phyloP scores from a whole-genome alignment of 2,329 filamentous ascomycete genomes.

The Escovopsis sp. region DNA sequence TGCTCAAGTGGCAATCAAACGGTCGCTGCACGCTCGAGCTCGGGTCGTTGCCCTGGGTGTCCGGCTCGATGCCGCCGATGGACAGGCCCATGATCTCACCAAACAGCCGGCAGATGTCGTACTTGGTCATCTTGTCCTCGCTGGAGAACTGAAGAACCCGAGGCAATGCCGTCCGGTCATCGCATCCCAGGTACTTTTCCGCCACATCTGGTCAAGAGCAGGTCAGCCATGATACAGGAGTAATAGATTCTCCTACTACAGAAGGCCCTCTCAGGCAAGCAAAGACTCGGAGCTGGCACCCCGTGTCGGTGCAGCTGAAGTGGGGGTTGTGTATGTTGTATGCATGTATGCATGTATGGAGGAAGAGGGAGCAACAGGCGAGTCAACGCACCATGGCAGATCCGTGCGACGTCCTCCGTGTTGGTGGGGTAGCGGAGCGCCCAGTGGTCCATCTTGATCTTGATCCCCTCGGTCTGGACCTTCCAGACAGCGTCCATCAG shows the following conservation, averaged over 20 bases:
- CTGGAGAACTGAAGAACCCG: constrained; percentile 70
- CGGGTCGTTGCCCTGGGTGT: constrained; percentile 57
- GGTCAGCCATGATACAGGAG: too few relatives aligned
- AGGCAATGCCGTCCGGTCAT: constrained; percentile 43
- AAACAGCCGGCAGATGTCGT: constrained; percentile 68
- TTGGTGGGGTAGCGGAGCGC: constrained; percentile 75
- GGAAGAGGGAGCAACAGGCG: constrained; percentile 2
- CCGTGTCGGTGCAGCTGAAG: too few relatives aligned
- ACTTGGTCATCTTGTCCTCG: constrained; percentile 78
- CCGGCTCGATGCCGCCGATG: constrained; percentile 51
- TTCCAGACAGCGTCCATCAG: constrained; percentile 66
- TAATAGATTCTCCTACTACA: too few relatives aligned
- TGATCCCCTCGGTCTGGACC: constrained; percentile 46
- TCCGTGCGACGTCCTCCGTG: constrained; percentile 70
- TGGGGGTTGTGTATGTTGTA: too few relatives aligned
- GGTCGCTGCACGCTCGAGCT: constrained; percentile 61
- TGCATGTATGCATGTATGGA: background rate
- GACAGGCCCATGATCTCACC: constrained; percentile 66
- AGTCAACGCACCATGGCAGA: constrained; percentile 45
- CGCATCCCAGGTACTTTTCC: constrained; percentile 45
- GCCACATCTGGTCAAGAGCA: constrained; percentile 44
- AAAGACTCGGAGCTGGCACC: too few relatives aligned
- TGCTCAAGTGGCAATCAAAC: constrained; percentile 80
- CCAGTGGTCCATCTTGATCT: constrained; percentile 75
- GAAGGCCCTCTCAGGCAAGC: too few relatives aligned